Evolutionary conservation across 2,329 filamentous ascomycete species (phyloP).

Genomic region (Zarea fungicola): DNA sequence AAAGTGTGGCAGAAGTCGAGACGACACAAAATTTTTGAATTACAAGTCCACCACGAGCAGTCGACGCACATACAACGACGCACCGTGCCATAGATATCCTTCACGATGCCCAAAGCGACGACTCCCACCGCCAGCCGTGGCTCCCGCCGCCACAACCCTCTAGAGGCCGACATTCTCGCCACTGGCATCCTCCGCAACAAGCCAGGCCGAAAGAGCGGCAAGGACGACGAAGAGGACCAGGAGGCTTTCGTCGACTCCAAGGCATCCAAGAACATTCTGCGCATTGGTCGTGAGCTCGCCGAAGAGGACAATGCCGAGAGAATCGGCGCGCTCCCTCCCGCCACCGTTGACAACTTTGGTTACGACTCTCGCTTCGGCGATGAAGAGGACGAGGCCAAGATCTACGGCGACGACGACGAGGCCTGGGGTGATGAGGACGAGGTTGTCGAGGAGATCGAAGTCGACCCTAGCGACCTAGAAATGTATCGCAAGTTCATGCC

Average conservation of each 20-base stretch:
- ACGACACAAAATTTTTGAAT: too few relatives aligned
- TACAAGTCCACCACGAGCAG: constrained; percentile 7
- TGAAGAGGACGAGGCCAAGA: constrained; percentile 40
- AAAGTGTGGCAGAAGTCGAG: too few relatives aligned
- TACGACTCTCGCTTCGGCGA: constrained; percentile 71
- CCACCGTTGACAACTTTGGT: constrained; percentile 56
- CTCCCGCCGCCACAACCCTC: constrained; percentile 76
- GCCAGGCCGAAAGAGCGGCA: constrained; percentile 64
- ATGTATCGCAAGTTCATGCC: constrained; percentile 89
- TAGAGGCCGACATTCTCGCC: constrained; percentile 79
- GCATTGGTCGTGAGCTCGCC: constrained; percentile 81
- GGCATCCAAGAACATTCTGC: constrained; percentile 80
- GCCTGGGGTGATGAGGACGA: constrained; percentile 81
- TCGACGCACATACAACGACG: neutral
- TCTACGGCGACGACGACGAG: constrained; percentile 53
- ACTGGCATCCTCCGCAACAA: constrained; percentile 67
- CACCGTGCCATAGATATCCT: neutral
- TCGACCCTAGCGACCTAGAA: constrained; percentile 84
- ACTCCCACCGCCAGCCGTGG: constrained; percentile 52
- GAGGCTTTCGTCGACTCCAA: constrained; percentile 80
- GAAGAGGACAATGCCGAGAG: constrained; percentile 62
- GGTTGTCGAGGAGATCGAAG: constrained; percentile 65
- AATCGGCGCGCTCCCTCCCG: constrained; percentile 37
- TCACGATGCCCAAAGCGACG: constrained; percentile 74
- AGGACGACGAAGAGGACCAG: constrained; percentile 53